Evolutionary conservation across 805 yeast species (phyloP).

Genomic region (Kregervanrija delftensis): DNA sequence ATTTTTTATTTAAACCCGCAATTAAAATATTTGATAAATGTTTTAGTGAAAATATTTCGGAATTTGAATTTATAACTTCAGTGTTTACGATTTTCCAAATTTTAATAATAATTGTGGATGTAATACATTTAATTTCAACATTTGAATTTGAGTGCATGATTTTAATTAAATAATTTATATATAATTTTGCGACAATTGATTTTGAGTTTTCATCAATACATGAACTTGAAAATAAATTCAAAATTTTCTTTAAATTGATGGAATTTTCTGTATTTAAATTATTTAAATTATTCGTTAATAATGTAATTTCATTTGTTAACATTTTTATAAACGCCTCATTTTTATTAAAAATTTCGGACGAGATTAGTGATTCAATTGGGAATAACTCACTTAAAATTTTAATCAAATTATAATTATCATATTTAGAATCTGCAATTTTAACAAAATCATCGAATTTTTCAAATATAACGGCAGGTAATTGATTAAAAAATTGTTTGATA

Average conservation of each 20-base stretch:
- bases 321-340: conserved; percentile 14
- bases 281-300: conserved; percentile 3
- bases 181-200: conserved; percentile 38
- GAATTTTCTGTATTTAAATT: conserved; percentile 4
- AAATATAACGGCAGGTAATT: neutral
- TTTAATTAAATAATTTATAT: conserved; percentile 32
- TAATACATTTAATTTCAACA: conserved; percentile 15
- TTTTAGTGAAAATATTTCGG: conserved; percentile 27
- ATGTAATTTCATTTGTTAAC: conserved; percentile 19
- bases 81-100: conserved; percentile 46
- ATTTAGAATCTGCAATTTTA: conserved; percentile 6
- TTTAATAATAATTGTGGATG: conserved; percentile 46
- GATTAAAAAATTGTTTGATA: neutral
- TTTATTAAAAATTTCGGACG: conserved; percentile 14
- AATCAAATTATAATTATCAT: conserved; percentile 11
- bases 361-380: conserved; percentile 14
- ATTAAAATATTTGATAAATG: conserved; percentile 24
- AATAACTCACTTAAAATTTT: conserved; percentile 15
- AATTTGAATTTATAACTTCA: conserved; percentile 20
- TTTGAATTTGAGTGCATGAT: conserved; percentile 20
- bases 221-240: conserved; percentile 35
- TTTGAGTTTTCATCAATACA: conserved; percentile 48
- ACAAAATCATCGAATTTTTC: conserved; percentile 16
- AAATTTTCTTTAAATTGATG: conserved; percentile 13
- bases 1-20: conserved; percentile 22